Evolutionary conservation across 352 stramenopile genomes (phyloP).

Genomic region (Hyaloperonospora brassicae): DNA sequence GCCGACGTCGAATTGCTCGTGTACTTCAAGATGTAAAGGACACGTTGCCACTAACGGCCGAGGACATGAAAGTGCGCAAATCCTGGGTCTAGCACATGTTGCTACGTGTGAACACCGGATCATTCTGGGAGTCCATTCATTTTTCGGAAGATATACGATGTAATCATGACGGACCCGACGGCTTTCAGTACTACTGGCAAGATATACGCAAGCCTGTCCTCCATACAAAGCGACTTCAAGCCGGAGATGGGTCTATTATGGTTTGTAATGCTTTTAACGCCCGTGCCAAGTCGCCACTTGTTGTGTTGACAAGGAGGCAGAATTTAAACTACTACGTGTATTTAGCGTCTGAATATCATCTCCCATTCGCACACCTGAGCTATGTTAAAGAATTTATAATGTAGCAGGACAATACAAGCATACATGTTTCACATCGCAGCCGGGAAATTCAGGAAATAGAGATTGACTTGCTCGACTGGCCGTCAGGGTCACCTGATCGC

Average conservation of each 20-base stretch:
- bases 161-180: slow-evolving; percentile 33
- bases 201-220: slow-evolving; percentile 6
- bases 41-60: neutral
- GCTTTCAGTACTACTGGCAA: slow-evolving; percentile 26
- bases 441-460: slow-evolving; percentile 11
- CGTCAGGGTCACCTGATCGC: slow-evolving; percentile 12
- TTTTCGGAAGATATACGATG: slow-evolving; percentile 41
- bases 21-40: neutral
- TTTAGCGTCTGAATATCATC: slow-evolving; percentile 20
- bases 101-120: neutral
- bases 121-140: slow-evolving; percentile 17
- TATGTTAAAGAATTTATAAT: slow-evolving; percentile 20
- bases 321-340: slow-evolving; percentile 20
- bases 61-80: neutral
- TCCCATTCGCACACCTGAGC: slow-evolving; percentile 19
- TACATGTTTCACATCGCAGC: slow-evolving; percentile 12
- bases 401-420: slow-evolving; percentile 24
- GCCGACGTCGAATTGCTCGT: neutral
- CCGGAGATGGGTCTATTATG: slow-evolving; percentile 20
- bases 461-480: slow-evolving; percentile 6
- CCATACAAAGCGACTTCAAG: slow-evolving; percentile 9
- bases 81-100: slow-evolving; percentile 9
- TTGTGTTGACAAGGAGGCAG: slow-evolving; percentile 14
- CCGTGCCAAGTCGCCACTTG: slow-evolving; percentile 7
- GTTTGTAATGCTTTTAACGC: slow-evolving; percentile 17